Conservation (phyloP, 2,329 filamentous ascomycete genomes). For the Ramularia collo-cygni region DNA sequence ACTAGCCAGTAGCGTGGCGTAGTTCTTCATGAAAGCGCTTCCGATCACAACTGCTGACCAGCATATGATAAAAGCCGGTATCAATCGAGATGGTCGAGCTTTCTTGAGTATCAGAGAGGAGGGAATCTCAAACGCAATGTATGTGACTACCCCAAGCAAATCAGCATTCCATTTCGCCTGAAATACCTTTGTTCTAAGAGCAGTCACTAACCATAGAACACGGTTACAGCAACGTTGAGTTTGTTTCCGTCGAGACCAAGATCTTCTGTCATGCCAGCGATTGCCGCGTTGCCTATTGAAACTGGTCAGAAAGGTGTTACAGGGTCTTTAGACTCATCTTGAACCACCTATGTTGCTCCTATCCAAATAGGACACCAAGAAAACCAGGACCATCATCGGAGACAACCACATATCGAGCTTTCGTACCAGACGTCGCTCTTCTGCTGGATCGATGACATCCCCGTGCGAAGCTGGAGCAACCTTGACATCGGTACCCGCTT, state of each 20-base stretch:
- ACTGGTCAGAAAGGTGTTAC: background rate
- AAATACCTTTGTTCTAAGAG: too few species aligned
- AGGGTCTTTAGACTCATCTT: background rate
- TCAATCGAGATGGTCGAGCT: conserved; percentile 5
- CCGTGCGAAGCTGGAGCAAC: too few species aligned
- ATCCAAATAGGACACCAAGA: conserved; percentile 69
- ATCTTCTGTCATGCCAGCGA: conserved; percentile 7
- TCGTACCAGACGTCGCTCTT: conserved; percentile 32
- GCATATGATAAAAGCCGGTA: conserved; percentile 5
- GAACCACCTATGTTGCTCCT: conserved; percentile 49
- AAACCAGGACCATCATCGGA: conserved; percentile 39
- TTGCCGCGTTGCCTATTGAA: conserved; percentile 3
- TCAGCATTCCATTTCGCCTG: too few species aligned
- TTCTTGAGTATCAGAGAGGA: conserved; percentile 9
- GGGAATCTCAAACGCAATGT: conserved; percentile 5
- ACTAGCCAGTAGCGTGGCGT: conserved; percentile 5
- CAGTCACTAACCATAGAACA: conserved; percentile 3
- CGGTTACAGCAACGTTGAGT: conserved; percentile 3
- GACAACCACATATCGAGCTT: conserved; percentile 33
- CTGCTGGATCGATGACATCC: conserved; percentile 33
- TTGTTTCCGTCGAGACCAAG: conserved; percentile 1
- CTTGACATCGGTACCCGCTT: too few species aligned
- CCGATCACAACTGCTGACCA: conserved; percentile 7
- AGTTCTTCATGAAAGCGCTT: conserved; percentile 5
- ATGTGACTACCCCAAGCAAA: conserved; percentile 3